Evolutionary conservation across 2,329 filamentous ascomycete species (phyloP).

Genomic region (Meredithiella fracta): DNA sequence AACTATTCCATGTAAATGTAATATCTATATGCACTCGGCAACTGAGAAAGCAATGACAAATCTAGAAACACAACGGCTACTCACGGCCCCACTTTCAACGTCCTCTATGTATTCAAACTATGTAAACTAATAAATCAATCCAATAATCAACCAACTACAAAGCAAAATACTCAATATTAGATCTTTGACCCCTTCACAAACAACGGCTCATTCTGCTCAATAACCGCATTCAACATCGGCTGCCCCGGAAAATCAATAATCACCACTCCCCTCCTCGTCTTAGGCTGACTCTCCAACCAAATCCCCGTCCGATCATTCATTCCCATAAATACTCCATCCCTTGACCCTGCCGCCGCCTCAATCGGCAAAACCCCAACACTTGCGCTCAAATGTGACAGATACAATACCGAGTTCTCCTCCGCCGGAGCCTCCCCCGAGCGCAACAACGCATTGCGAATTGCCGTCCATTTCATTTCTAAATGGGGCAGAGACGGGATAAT

Average conservation of each 20-base stretch:
- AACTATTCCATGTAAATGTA: not conserved
- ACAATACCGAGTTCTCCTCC: conserved; percentile 26
- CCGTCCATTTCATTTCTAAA: conserved; percentile 31
- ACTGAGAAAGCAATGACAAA: not conserved
- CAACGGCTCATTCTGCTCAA: conserved; percentile 25
- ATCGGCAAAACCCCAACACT: conserved; percentile 33
- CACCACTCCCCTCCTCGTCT: conserved; percentile 27
- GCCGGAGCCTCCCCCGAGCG: conserved; percentile 20
- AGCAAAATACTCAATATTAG: not conserved
- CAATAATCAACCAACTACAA: too few relatives aligned
- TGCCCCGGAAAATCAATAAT: conserved; percentile 34
- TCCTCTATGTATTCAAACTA: not conserved
- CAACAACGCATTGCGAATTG: conserved; percentile 26
- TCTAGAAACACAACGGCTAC: too few relatives aligned
- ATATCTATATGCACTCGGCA: not conserved
- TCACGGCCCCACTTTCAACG: not conserved
- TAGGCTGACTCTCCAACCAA: conserved; percentile 23
- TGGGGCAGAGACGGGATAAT: conserved; percentile 27
- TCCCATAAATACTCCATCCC: conserved; percentile 26
- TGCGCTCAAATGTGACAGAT: conserved; percentile 31
- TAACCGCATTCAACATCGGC: conserved; percentile 26
- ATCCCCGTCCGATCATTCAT: conserved; percentile 34
- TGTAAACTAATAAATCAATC: too few relatives aligned
- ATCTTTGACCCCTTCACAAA: not conserved
- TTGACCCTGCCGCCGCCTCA: conserved; percentile 32